phyloP scores from a whole-genome alignment of 495 filamentous ascomycete species.

The Xylaria telfairii region DNA sequence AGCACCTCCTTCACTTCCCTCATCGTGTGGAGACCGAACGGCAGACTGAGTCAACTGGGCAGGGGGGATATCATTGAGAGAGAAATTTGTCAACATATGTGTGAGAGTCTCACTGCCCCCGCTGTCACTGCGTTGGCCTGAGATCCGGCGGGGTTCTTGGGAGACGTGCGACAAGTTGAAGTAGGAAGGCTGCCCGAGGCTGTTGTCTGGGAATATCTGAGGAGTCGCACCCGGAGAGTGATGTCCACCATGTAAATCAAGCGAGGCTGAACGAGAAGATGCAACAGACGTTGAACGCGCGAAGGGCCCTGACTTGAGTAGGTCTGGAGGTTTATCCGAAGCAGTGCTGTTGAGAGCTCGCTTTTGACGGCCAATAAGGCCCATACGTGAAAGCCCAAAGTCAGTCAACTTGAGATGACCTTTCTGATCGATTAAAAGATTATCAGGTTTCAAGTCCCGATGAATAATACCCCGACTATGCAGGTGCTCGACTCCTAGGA shows the following conservation, averaged over 20 bases:
- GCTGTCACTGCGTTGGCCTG: conserved; percentile 90
- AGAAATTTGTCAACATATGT: conserved; percentile 83
- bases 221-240: conserved; percentile 85
- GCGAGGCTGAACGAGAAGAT: conserved; percentile 94
- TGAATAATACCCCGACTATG: conserved; percentile 95
- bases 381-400: conserved; percentile 97
- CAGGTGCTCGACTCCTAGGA: conserved; percentile 93
- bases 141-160: conserved; percentile 81
- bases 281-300: conserved; percentile 81
- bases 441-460: conserved; percentile 96
- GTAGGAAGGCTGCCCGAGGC: conserved; percentile 85
- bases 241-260: conserved; percentile 77
- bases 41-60: conserved; percentile 46
- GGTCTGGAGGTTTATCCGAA: conserved; percentile 82
- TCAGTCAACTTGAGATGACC: conserved; percentile 97
- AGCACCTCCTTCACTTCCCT: conserved; percentile 54
- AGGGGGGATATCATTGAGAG: conserved; percentile 66
- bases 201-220: conserved; percentile 78
- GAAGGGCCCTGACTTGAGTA: conserved; percentile 92
- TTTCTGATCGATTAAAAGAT: conserved; percentile 94
- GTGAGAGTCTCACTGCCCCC: conserved; percentile 84
- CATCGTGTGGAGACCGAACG: conserved; percentile 65
- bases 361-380: conserved; percentile 93
- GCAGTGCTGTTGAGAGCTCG: conserved; percentile 79
- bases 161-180: conserved; percentile 75